Percentiles rank a stretch among this genome's conserved stretches.
Evolutionary conservation across 441 rosid genomes (phyloP).

Genomic region (Capsella rubella): DNA sequence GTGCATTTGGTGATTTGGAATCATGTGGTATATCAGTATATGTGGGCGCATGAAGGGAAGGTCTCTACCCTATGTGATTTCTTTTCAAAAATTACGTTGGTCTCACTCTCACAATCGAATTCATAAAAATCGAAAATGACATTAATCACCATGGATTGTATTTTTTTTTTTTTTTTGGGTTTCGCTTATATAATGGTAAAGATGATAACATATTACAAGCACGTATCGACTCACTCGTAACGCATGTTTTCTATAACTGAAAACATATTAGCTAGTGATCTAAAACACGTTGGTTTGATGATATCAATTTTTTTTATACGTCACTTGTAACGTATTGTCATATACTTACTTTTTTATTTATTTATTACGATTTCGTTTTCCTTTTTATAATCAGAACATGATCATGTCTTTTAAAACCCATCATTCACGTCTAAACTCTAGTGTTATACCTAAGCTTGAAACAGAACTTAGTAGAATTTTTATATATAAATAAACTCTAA

Average conservation of each 20-base stretch:
- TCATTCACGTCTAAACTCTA: background rate
- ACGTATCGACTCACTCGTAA: constrained; percentile 24
- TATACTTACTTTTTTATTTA: background rate
- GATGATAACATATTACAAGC: background rate
- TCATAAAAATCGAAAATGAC: background rate
- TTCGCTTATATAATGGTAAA: no score
- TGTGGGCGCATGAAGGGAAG: background rate
- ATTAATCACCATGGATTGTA: no score
- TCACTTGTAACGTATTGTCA: constrained; percentile 20
- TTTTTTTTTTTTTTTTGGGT: no score
- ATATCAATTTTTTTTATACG: constrained; percentile 16
- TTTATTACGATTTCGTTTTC: background rate
- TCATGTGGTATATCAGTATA: background rate
- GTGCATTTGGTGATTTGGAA: background rate
- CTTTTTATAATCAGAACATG: background rate
- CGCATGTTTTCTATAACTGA: constrained; percentile 30
- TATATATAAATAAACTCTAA: background rate
- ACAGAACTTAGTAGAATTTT: background rate
- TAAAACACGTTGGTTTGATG: constrained; percentile 37
- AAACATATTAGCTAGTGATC: constrained; percentile 4
- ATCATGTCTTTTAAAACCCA: background rate
- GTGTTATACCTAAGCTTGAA: background rate
- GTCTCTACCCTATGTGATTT: background rate
- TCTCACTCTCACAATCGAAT: background rate
- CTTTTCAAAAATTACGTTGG: background rate